Base-by-base conservation (phyloP, 106 monocot genomes). In the Dendrobium huoshanense region DNA sequence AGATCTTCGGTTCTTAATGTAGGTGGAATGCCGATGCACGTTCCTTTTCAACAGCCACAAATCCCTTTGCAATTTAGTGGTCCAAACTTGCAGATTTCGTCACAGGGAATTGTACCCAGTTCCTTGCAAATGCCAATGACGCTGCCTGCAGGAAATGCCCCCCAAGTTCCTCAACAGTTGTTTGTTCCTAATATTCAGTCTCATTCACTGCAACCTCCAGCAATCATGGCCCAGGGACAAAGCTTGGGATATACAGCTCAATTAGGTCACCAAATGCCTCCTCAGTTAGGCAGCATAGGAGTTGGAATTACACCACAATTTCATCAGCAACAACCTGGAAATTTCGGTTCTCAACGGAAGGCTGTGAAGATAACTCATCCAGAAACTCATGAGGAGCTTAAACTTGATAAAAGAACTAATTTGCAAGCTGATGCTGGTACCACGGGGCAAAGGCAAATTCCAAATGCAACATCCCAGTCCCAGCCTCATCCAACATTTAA, bases 211-310 rank as follows among this genome's bases (percentile, higher is more conserved):
- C 89, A 84, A 65, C 80, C 86, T 55, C 94, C 88, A 58, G 82
- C 88, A 24, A 79, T 95, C 58, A 85, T 93, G 73, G 92, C 94
- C 84, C 96, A 92, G 65, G 84, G 85, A n/a, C 92, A 88, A 75
- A 80, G 83, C 54, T 48, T 98, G 51, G 85, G 86, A 9, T 95
- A 85, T 83, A 83, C 77, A 65, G 87, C 91, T 75, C 89, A 83
- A 70, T 83, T 90, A 29, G 67, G 84, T 78, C 93, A 89, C 79
- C 94, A 92, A 49, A 31, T 90, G 13, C 41, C 82, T 48, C 80
- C 82, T 79, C 94, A 92, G 49, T 72, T 94, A 47, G 87, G 86
- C 15, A 80, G 49, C 55, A 42, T 87, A 44, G 84, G 82, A 44
- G 72, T 89, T 9, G 83, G 85, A 7, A 86, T 95, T 54, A 61